phyloP scores from a whole-genome alignment of 2,329 filamentous ascomycete genomes.

The Akanthomyces muscarius region DNA sequence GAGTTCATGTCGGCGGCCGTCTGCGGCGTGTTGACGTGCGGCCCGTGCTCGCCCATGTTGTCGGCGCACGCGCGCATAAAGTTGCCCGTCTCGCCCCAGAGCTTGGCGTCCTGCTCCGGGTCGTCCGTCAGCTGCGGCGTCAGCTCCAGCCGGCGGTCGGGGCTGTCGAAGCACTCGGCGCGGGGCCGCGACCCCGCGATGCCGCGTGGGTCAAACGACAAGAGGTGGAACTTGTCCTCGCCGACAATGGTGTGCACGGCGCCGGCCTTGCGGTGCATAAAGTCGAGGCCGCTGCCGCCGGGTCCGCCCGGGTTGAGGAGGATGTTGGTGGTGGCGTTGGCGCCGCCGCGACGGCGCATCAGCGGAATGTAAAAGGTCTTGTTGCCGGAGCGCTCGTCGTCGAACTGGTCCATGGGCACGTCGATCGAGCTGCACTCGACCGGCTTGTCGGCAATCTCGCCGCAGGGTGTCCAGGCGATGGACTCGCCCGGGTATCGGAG shows the following conservation, averaged over 20 bases:
- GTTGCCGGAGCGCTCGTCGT: constrained; percentile 28
- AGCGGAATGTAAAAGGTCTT: constrained; percentile 43
- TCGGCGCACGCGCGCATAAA: constrained; percentile 18
- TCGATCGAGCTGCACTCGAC: constrained; percentile 42
- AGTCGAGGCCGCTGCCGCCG: constrained; percentile 40
- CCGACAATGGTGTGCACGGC: constrained; percentile 35
- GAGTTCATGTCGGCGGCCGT: constrained; percentile 23
- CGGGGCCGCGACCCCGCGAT: constrained; percentile 29
- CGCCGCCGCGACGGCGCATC: constrained; percentile 40
- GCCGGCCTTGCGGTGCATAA: constrained; percentile 35
- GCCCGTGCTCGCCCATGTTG: constrained; percentile 9
- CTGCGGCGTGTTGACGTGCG: constrained; percentile 21
- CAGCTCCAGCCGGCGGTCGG: constrained; percentile 29
- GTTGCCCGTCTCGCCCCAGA: constrained; percentile 39
- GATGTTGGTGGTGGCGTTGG: constrained; percentile 40
- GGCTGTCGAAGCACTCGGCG: constrained; percentile 38
- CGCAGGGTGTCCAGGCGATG: constrained; percentile 39
- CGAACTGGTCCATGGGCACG: constrained; percentile 46
- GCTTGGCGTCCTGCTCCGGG: constrained; percentile 30
- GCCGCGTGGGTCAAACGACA: constrained; percentile 47
- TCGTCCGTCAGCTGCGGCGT: constrained; percentile 25
- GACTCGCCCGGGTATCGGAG: constrained; percentile 31
- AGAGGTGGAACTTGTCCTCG: constrained; percentile 40
- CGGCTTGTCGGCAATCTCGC: constrained; percentile 30
- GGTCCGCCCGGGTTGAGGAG: constrained; percentile 48